Conservation (phyloP, 441 rosid species). For the Dalechampia spathulata region DNA sequence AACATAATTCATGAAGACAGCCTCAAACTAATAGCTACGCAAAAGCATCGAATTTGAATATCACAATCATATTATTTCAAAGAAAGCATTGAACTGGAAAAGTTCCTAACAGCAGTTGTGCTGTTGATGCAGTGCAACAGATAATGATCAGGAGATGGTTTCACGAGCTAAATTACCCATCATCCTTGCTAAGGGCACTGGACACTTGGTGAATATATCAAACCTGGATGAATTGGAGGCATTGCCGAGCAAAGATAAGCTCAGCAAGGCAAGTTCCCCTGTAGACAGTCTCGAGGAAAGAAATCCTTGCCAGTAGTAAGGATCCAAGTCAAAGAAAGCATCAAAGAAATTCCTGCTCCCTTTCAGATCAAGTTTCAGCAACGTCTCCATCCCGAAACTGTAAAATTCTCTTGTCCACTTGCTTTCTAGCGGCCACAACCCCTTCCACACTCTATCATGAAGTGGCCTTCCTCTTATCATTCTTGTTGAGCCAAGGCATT, state of each 20-base stretch:
- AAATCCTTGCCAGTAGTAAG: conserved; percentile 58
- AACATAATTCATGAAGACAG: too few species aligned
- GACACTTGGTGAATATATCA: conserved; percentile 56
- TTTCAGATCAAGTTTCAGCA: conserved; percentile 48
- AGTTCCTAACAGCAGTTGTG: too few species aligned
- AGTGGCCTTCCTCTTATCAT: conserved; percentile 61
- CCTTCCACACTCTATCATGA: conserved; percentile 43
- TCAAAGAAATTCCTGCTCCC: conserved; percentile 52
- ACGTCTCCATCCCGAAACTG: conserved; percentile 62
- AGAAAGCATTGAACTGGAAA: too few species aligned
- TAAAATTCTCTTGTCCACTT: conserved; percentile 37
- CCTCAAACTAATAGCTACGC: too few species aligned
- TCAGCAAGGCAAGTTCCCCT: conserved; percentile 30
- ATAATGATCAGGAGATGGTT: conserved; percentile 21
- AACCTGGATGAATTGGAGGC: conserved; percentile 42
- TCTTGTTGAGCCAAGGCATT: conserved; percentile 61
- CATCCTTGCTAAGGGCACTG: conserved; percentile 45
- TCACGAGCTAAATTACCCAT: conserved; percentile 49
- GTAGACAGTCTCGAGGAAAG: conserved; percentile 52
- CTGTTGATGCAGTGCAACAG: too few species aligned
- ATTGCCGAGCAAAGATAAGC: conserved; percentile 40
- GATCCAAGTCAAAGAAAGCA: conserved; percentile 56
- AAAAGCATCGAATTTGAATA: too few species aligned
- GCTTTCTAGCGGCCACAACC: conserved; percentile 51
- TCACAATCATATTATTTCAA: too few species aligned